Evolutionary conservation across 1,284 basidiomycete species (phyloP).

Genomic region (Erythrobasidium hasegawianum): DNA sequence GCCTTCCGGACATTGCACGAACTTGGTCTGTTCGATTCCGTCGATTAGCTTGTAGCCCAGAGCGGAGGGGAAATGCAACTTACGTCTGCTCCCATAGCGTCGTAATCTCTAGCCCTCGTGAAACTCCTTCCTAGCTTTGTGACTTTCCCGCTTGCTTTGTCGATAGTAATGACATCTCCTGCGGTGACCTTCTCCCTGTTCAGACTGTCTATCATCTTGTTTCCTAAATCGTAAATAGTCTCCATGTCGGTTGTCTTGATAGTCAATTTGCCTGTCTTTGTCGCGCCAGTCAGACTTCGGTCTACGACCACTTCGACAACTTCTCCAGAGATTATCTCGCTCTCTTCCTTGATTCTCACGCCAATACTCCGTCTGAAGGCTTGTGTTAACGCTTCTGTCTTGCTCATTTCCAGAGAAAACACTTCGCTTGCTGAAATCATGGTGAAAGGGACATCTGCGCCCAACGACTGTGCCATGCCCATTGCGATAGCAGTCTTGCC

Average conservation of each 20-base stretch:
- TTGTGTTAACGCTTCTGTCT: constrained; percentile 96
- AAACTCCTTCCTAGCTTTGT: constrained; percentile 94
- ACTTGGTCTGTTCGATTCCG: constrained; percentile 71
- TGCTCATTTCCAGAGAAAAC: constrained; percentile 91
- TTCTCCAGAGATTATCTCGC: constrained; percentile 95
- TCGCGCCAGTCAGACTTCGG: constrained; percentile 91
- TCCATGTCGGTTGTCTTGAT: constrained; percentile 99
- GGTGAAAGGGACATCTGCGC: constrained; percentile 91
- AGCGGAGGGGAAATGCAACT: no score
- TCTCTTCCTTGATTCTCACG: constrained; percentile 95
- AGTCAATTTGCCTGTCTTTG: constrained; percentile 95
- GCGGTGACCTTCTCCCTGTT: constrained; percentile 96
- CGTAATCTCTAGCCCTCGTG: constrained; percentile 92
- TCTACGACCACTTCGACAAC: constrained; percentile 99
- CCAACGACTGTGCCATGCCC: constrained; percentile 94
- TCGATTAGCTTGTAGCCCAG: background rate
- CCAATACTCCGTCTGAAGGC: constrained; percentile 93
- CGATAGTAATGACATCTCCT: constrained; percentile 92
- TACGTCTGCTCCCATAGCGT: constrained; percentile 97
- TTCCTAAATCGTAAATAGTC: constrained; percentile 96
- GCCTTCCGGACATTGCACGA: constrained; percentile 95
- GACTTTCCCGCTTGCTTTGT: constrained; percentile 94
- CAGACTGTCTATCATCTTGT: constrained; percentile 97
- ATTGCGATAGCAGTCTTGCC: constrained; percentile 98
- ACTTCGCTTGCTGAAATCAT: constrained; percentile 97